A percentile compares a stretch with the other conserved stretches of the same genome.
phyloP scores from a whole-genome alignment of 73 alveolate genomes.

The Diophrys appendiculata region DNA sequence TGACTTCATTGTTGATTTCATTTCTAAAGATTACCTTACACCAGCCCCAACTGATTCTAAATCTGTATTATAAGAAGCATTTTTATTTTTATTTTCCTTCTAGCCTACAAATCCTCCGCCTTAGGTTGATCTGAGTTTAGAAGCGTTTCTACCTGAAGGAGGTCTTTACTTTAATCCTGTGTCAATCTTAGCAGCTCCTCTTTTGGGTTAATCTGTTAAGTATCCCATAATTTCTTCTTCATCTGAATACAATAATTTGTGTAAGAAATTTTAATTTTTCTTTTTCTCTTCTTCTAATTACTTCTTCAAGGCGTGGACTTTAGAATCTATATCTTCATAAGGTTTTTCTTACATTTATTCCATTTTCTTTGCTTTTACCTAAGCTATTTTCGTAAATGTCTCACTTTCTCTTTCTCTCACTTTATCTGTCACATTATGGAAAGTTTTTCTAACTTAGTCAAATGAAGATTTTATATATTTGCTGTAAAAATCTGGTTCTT shows the following conservation, averaged over 20 bases:
- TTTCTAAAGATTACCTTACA: too few species aligned
- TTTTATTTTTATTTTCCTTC: too few species aligned
- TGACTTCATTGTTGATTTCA: too few species aligned
- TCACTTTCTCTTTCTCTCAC: too few species aligned
- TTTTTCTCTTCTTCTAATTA: not conserved
- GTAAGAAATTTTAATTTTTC: not conserved
- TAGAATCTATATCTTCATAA: not conserved
- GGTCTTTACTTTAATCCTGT: not conserved
- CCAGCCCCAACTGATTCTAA: not conserved
- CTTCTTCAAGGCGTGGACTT: not conserved
- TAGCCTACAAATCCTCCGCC: not conserved
- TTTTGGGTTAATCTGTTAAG: not conserved
- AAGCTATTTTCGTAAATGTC: too few species aligned
- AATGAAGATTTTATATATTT: too few species aligned
- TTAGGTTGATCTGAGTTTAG: not conserved
- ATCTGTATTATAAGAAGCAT: not conserved
- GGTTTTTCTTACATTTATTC: not conserved
- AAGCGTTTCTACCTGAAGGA: not conserved
- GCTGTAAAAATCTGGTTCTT: too few species aligned
- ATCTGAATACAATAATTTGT: not conserved
- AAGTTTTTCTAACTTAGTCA: too few species aligned
- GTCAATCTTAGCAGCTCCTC: not conserved
- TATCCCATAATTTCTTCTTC: not conserved
- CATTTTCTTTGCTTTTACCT: not conserved
- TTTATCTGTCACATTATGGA: too few species aligned